A percentile compares a stretch with the other conserved stretches of the same genome.
These are phyloP conservation scores for Balansia obtecta DNA, from an alignment of 2,329 filamentous ascomycete species.

Conservation along the genomic window DNA sequence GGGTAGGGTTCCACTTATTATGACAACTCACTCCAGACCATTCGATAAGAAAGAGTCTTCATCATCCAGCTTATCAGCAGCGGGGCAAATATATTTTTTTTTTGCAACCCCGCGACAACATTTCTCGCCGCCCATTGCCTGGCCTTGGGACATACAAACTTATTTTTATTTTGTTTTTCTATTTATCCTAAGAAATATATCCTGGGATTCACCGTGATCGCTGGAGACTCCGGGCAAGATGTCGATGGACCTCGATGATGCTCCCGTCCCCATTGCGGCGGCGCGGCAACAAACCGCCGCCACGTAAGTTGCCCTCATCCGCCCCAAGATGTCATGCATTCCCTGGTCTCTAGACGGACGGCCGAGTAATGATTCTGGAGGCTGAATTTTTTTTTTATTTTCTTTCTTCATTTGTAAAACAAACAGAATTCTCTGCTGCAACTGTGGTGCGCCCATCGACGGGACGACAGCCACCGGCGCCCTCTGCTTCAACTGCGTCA, in stretches of 20 bases:
- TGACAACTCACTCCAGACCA: neutral
- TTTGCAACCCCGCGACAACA: conserved; percentile 7
- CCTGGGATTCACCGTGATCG: conserved; percentile 4
- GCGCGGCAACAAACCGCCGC: conserved; percentile 21
- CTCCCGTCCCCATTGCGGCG: conserved; percentile 25
- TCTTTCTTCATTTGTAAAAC: neutral
- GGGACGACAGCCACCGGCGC: conserved; percentile 77
- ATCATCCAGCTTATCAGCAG: conserved; percentile 23
- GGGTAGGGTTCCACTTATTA: too few species aligned
- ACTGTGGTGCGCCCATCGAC: conserved; percentile 92
- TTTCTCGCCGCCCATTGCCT: neutral
- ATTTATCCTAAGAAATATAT: conserved; percentile 3
- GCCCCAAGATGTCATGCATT: too few species aligned
- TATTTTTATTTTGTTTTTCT: conserved; percentile 11
- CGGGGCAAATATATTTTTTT: conserved; percentile 25
- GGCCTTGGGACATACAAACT: neutral
- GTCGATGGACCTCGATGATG: conserved; percentile 33
- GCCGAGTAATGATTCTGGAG: neutral
- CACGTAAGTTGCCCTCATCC: conserved; percentile 22
- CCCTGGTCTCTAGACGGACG: neutral
- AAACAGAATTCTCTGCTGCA: conserved; percentile 74
- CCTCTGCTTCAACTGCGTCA: conserved; percentile 92
- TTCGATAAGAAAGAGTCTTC: conserved; percentile 19
- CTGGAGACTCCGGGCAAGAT: conserved; percentile 14
- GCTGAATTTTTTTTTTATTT: too few species aligned